These are phyloP conservation scores for Haplosporangium gracile DNA, from an alignment of 192 early-diverging fungal species.

Conservation along the genomic window DNA sequence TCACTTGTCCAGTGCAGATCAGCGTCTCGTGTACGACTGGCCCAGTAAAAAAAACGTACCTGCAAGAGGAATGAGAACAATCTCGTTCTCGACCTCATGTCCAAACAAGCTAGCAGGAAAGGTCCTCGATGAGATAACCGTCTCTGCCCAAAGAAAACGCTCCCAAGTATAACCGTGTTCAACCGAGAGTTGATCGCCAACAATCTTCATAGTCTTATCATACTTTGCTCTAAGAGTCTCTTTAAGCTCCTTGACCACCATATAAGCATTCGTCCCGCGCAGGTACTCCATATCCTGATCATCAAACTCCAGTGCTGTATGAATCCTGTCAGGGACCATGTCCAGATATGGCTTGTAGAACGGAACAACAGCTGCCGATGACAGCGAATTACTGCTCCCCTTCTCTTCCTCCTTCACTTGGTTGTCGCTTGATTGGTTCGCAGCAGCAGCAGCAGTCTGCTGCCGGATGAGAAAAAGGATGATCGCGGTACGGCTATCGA, in stretches of 20 bases:
- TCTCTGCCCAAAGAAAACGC: constrained; percentile 71
- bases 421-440: neutral
- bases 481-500: constrained; percentile 59
- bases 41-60: constrained; percentile 1
- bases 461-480: constrained; percentile 67
- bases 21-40: neutral
- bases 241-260: constrained; percentile 59
- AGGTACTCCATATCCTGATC: constrained; percentile 62
- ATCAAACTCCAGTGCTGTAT: constrained; percentile 68
- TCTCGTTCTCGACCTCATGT: constrained; percentile 35
- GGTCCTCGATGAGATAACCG: constrained; percentile 67
- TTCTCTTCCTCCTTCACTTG: constrained; percentile 2
- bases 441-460: constrained; percentile 6
- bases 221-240: constrained; percentile 50
- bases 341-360: constrained; percentile 75
- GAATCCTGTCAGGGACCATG: constrained; percentile 66
- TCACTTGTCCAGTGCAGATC: neutral
- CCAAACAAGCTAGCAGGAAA: constrained; percentile 70
- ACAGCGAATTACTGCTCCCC: neutral
- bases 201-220: constrained; percentile 30
- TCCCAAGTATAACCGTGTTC: constrained; percentile 55
- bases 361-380: constrained; percentile 31
- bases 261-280: constrained; percentile 65
- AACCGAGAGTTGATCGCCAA: constrained; percentile 33
- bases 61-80: constrained; percentile 71